Evolutionary conservation across 805 yeast genomes (phyloP).

Genomic region (Cyberlindnera maritima): DNA sequence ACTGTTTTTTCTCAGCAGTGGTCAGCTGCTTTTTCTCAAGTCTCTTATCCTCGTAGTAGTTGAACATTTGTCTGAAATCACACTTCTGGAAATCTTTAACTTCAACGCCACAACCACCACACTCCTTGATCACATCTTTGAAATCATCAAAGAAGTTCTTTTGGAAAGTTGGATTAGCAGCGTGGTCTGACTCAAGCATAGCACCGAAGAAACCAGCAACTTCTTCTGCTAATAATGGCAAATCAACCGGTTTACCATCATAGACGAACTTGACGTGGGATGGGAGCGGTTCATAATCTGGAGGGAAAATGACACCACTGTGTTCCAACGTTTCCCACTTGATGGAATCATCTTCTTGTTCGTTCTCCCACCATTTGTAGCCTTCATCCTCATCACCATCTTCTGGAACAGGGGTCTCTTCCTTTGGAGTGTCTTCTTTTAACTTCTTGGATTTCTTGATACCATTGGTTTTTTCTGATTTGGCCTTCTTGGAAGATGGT

Average conservation of each 20-base stretch:
- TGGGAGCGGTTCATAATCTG: slow-evolving; percentile 86
- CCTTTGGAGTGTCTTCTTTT: slow-evolving; percentile 11
- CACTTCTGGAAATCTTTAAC: slow-evolving; percentile 62
- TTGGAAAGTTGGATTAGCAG: slow-evolving; percentile 80
- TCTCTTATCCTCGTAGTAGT: slow-evolving; percentile 64
- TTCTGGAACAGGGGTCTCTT: slow-evolving; percentile 31
- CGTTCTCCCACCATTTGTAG: slow-evolving; percentile 86
- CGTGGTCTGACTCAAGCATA: slow-evolving; percentile 83
- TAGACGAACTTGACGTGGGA: slow-evolving; percentile 70
- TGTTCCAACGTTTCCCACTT: slow-evolving; percentile 89
- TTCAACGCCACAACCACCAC: slow-evolving; percentile 60
- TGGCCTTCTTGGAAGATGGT: slow-evolving; percentile 10
- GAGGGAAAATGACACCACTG: slow-evolving; percentile 91
- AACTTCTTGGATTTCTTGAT: slow-evolving; percentile 5
- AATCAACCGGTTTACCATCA: slow-evolving; percentile 68
- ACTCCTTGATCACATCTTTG: slow-evolving; percentile 58
- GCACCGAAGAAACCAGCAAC: slow-evolving; percentile 96
- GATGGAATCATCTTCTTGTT: slow-evolving; percentile 63
- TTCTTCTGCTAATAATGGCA: slow-evolving; percentile 87
- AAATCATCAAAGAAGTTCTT: slow-evolving; percentile 86
- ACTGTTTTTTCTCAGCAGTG: slow-evolving; percentile 68
- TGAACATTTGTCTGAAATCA: slow-evolving; percentile 75
- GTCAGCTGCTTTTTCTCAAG: slow-evolving; percentile 70
- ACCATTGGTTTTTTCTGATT: slow-evolving; percentile 11
- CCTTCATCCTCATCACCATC: slow-evolving; percentile 56